Conservation (phyloP, 495 filamentous ascomycete genomes). For the Letharia lupina region DNA sequence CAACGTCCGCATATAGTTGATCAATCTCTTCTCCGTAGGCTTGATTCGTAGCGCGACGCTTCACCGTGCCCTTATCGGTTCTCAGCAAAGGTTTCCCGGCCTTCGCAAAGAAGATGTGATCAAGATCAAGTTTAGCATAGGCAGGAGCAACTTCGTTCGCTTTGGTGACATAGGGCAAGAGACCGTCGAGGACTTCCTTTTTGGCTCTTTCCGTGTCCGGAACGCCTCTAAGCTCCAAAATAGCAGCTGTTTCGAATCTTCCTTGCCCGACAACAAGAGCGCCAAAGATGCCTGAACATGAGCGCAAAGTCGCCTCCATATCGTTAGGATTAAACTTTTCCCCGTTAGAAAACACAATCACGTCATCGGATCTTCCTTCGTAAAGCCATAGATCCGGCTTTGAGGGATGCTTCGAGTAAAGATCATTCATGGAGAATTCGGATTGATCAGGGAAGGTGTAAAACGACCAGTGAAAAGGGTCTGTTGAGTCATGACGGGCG, state of each 20-base stretch:
- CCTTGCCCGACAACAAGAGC: conserved; percentile 1
- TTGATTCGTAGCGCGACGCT: not conserved
- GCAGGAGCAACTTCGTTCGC: conserved; percentile 1
- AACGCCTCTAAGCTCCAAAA: not conserved
- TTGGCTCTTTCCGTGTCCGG: not conserved
- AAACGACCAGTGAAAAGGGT: conserved; percentile 11
- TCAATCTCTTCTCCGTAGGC: conserved; percentile 5
- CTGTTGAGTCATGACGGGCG: conserved; percentile 4
- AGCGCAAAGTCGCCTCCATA: not conserved
- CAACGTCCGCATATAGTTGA: not conserved
- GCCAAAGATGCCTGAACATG: not conserved
- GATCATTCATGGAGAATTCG: conserved; percentile 8
- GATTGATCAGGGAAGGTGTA: conserved; percentile 1
- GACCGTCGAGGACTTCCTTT: not conserved
- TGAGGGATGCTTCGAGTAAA: not conserved
- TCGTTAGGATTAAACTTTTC: not conserved
- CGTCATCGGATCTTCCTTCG: conserved; percentile 32
- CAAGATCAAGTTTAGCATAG: not conserved
- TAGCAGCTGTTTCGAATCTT: not conserved
- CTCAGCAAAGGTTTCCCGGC: not conserved
- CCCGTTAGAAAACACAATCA: conserved; percentile 38
- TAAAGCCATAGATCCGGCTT: not conserved
- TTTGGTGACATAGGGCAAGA: not conserved
- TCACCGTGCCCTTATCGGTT: conserved; percentile 1
- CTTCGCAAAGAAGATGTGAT: not conserved